Base-by-base conservation (phyloP, 163 green algal species). In the Coccomyxa subellipsoidea region DNA sequence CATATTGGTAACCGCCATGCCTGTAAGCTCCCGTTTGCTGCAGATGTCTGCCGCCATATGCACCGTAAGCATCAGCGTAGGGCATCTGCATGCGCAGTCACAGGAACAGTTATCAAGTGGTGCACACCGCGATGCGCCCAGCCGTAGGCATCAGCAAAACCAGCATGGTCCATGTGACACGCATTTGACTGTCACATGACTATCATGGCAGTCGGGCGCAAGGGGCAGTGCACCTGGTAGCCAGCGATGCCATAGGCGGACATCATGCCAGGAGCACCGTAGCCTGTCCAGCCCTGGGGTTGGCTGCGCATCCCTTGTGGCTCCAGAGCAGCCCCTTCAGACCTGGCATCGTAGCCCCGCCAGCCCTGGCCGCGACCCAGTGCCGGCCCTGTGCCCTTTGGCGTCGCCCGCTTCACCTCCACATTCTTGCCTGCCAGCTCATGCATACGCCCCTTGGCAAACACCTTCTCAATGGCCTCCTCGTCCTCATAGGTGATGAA, bases 401-500 rank as follows among this genome's bases (percentile, higher is more conserved):
- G 93, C 0, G 93, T 97, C 25, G 93, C 93, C 34, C 78, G 87
- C 82, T 97, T 97, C 0, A 97, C 92, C 81, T 97, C 93, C 38
- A 97, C 92, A 54, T 87, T 82, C 84, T 96, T 96, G 47, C 91
- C 91, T n/a, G 78, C 83, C 21, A 97, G 78, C 79, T 92, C 87
- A 37, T 97, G 93, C 87, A 95, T 94, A 23, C 80, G 78, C n/a
- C 93, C 93, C 0, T 83, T 84, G 0, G 76, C 54, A 76, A 97
- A 95, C 27, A 95, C 91, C 29, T 83, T 82, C 39, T 94, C 84
- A 2, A 94, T 92, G n/a, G 89, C 89, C 0, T 72, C 70, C 79
- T 97, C 94, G 27, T 94, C 89, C 0, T 92, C 92, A 87, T 95
- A 97, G 0, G 94, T 96, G 7, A 97, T 86, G 85, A 97, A 97